Evolutionary conservation across 805 yeast genomes (phyloP).

Genomic region (Scheffersomyces lignosus): DNA sequence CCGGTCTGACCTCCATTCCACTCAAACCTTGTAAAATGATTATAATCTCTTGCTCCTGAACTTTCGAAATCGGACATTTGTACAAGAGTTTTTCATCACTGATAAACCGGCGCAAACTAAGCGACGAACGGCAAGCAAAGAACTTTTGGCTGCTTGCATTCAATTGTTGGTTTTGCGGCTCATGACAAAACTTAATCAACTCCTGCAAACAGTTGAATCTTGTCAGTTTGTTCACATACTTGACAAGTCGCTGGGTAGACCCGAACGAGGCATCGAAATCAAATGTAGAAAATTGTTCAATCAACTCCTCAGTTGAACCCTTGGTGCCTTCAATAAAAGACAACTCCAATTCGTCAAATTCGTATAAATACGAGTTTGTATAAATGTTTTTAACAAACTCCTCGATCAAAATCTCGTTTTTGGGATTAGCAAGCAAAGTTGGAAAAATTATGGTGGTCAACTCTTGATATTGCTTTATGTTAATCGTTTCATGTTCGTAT

Average conservation of each 20-base stretch:
- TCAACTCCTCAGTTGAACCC: slow-evolving; percentile 33
- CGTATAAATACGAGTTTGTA: slow-evolving; percentile 59
- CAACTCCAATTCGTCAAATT: slow-evolving; percentile 53
- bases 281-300: slow-evolving; percentile 38
- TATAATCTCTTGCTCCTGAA: slow-evolving; percentile 65
- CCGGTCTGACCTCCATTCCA: slow-evolving; percentile 3
- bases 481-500: slow-evolving; percentile 41
- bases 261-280: slow-evolving; percentile 58
- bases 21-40: slow-evolving; percentile 45
- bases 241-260: slow-evolving; percentile 52
- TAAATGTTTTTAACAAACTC: slow-evolving; percentile 52
- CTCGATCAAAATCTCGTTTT: slow-evolving; percentile 29
- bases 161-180: slow-evolving; percentile 15
- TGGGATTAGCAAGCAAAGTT: slow-evolving; percentile 21
- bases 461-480: slow-evolving; percentile 42
- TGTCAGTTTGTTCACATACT: slow-evolving; percentile 46
- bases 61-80: slow-evolving; percentile 61
- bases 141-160: slow-evolving; percentile 27
- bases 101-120: slow-evolving; percentile 61
- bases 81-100: slow-evolving; percentile 62
- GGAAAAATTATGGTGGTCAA: slow-evolving; percentile 46
- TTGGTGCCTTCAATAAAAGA: slow-evolving; percentile 20
- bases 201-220: slow-evolving; percentile 56
- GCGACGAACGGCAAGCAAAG: slow-evolving; percentile 57
- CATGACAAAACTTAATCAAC: slow-evolving; percentile 44